Base-by-base conservation (phyloP, 179 eudicot species). In the Beta corolliflora region DNA sequence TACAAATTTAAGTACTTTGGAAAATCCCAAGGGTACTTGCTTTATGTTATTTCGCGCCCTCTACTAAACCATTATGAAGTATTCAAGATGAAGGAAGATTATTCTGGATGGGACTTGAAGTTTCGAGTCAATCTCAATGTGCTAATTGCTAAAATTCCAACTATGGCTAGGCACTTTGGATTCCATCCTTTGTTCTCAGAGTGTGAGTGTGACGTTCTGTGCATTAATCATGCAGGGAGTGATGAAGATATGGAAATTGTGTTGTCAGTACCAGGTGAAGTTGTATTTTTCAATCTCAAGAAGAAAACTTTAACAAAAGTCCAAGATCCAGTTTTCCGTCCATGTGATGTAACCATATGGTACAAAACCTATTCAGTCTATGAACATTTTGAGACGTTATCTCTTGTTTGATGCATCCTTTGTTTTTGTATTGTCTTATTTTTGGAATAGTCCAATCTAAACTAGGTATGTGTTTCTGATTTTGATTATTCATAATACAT, bases 231-330 rank as follows among this genome's bases (percentile, higher is more conserved):
- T 19, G 66, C 52, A 13, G 67, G 54, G 68, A 50, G 16, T 18
- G 45, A 80, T 3, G 75, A 80, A 18, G 78, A 64, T 65, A 13
- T 56, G 75, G 78, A 77, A 65, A 41, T 77, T 45, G 75, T 72
- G 71, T 50, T 84, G 19, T 80, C 86, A 5, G 54, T 80, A 54
- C 86, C 83, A 25, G 80, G 83, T 44, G 73, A 80, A 76, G 75
- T 83, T 54, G 77, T 76, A 7, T 45, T 71, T 45, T 76, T 31
- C 46, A 71, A 80, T 61, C 78, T 61, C n/a, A 50, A 76, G 83
- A 83, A 71, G 73, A 80, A 71, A 44, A 52, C 52, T 41, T 70
- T 73, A 1, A 44, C 6, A 53, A 14, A 19, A 65, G 46, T 80
- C 9, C 25, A 18, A 23, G 81, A 76, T 61, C 68, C 56, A 7